phyloP scores from a whole-genome alignment of 805 yeast species.

The Teunomyces aglyptinius region DNA sequence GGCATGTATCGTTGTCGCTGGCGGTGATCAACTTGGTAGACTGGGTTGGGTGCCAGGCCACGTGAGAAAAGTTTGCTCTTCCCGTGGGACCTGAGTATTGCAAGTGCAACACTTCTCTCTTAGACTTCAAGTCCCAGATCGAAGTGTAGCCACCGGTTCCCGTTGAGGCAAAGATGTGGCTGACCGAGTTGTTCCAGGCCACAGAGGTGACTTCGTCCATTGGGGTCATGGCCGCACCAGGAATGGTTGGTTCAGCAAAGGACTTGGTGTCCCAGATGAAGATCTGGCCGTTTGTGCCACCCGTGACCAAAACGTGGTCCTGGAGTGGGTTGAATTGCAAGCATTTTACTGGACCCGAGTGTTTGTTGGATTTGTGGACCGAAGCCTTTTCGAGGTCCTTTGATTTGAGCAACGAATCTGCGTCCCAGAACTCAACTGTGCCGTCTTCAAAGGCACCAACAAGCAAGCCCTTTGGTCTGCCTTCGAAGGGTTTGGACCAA shows the following conservation, averaged over 20 bases:
- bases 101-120: conserved; percentile 84
- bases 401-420: conserved; percentile 45
- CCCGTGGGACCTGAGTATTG: conserved; percentile 58
- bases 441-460: conserved; percentile 94
- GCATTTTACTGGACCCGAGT: conserved; percentile 66
- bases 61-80: conserved; percentile 71
- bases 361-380: conserved; percentile 54
- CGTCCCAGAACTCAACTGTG: conserved; percentile 73
- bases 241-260: conserved; percentile 54
- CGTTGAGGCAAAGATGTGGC: conserved; percentile 88
- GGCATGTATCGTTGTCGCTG: conserved; percentile 74
- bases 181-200: conserved; percentile 83
- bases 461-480: conserved; percentile 52
- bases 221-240: conserved; percentile 79
- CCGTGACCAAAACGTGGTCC: conserved; percentile 72
- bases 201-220: conserved; percentile 77
- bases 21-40: conserved; percentile 88
- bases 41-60: conserved; percentile 93
- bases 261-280: conserved; percentile 85
- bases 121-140: conserved; percentile 89
- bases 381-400: conserved; percentile 42
- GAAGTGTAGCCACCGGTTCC: conserved; percentile 84
- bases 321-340: conserved; percentile 78
- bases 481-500: conserved; percentile 66
- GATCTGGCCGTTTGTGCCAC: conserved; percentile 86